phyloP scores from a whole-genome alignment of 495 filamentous ascomycete species.

The Penicillium tannophilum region DNA sequence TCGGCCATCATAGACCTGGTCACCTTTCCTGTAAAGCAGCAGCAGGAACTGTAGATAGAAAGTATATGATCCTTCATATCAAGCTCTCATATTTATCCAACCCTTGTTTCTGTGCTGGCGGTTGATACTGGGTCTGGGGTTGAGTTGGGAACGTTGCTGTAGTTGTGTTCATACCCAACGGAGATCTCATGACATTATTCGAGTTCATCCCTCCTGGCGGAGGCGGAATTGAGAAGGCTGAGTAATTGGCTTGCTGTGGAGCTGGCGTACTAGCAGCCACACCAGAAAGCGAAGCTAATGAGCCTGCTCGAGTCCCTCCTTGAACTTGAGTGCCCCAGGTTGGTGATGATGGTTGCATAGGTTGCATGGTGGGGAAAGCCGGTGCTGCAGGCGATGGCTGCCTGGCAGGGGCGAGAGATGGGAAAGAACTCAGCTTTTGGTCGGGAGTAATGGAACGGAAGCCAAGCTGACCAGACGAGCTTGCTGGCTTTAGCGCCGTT shows the following conservation, averaged over 20 bases:
- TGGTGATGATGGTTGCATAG: slow-evolving; percentile 19
- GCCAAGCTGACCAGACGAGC: slow-evolving; percentile 28
- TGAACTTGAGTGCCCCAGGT: slow-evolving; percentile 32
- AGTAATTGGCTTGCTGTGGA: slow-evolving; percentile 38
- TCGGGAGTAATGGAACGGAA: slow-evolving; percentile 57
- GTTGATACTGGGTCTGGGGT: slow-evolving; percentile 27
- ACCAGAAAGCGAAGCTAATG: slow-evolving; percentile 30
- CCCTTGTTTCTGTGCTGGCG: slow-evolving; percentile 52
- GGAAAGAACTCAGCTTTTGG: slow-evolving; percentile 50
- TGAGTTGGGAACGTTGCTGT: slow-evolving; percentile 20
- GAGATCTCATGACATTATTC: slow-evolving; percentile 19
- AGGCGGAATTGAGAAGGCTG: slow-evolving; percentile 50
- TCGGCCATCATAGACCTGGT: neutral
- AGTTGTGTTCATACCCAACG: slow-evolving; percentile 23
- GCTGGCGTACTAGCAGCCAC: slow-evolving; percentile 28
- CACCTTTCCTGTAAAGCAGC: neutral
- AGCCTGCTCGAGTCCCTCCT: slow-evolving; percentile 20
- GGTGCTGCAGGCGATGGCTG: slow-evolving; percentile 32
- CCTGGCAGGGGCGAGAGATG: slow-evolving; percentile 48
- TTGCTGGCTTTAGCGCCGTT: slow-evolving; percentile 8
- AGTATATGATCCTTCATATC: slow-evolving; percentile 44
- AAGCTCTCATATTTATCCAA: slow-evolving; percentile 83
- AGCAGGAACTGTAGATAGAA: slow-evolving; percentile 3
- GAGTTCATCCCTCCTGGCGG: slow-evolving; percentile 35
- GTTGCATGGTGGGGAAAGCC: slow-evolving; percentile 34